These are phyloP conservation scores for Nymphaea colorata DNA, from an alignment of 164 flowering plant species.

Conservation along the genomic window DNA sequence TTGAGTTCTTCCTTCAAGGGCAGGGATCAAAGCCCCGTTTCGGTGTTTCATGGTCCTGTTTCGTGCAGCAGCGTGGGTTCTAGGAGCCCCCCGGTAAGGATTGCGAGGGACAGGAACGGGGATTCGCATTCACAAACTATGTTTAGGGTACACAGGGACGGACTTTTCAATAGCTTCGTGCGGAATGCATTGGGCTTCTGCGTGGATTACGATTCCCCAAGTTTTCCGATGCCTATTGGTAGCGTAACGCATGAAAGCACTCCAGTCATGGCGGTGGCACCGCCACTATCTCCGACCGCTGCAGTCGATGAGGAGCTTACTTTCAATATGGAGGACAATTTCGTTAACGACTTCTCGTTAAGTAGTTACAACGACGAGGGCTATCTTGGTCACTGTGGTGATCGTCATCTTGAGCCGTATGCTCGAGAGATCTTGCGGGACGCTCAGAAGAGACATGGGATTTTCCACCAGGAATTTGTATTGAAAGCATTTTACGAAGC, in stretches of 20 bases:
- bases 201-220: slow-evolving; percentile 53
- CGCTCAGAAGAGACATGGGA: slow-evolving; percentile 63
- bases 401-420: slow-evolving; percentile 21
- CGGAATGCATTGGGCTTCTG: slow-evolving; percentile 46
- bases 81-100: slow-evolving; percentile 42
- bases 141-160: slow-evolving; percentile 21
- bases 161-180: slow-evolving; percentile 62
- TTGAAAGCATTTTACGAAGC: slow-evolving; percentile 86
- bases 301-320: slow-evolving; percentile 52
- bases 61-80: slow-evolving; percentile 39
- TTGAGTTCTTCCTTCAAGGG: slow-evolving; percentile 37
- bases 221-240: slow-evolving; percentile 16
- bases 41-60: slow-evolving; percentile 74
- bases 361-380: background rate
- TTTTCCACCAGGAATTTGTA: slow-evolving; percentile 63
- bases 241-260: slow-evolving; percentile 27
- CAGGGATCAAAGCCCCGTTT: slow-evolving; percentile 72
- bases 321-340: slow-evolving; percentile 62
- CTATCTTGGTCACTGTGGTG: background rate
- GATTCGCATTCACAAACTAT: slow-evolving; percentile 18
- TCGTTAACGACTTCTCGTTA: slow-evolving; percentile 13
- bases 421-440: slow-evolving; percentile 46
- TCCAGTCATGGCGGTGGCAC: slow-evolving; percentile 11
- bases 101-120: slow-evolving; percentile 19
- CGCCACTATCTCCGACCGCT: background rate